phyloP scores from a whole-genome alignment of 1,284 basidiomycete genomes.

The Mrakiaceae sp. region DNA sequence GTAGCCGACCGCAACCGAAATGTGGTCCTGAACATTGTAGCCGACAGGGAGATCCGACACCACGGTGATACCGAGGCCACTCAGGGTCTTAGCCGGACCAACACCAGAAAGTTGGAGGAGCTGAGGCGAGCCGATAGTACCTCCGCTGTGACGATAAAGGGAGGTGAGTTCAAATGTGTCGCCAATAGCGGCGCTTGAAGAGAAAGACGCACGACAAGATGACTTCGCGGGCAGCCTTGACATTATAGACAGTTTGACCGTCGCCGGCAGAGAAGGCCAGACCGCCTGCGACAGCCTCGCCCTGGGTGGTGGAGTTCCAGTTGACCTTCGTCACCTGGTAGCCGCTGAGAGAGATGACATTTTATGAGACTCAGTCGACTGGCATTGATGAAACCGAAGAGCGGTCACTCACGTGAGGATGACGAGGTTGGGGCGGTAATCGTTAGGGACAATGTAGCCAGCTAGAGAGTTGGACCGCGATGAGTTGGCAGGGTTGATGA shows the following conservation, averaged over 20 bases:
- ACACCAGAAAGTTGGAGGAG: constrained; percentile 60
- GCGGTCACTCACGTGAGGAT: constrained; percentile 36
- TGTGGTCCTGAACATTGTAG: constrained; percentile 50
- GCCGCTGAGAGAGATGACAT: constrained; percentile 29
- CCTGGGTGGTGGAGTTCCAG: constrained; percentile 44
- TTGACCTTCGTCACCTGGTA: constrained; percentile 52
- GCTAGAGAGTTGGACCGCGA: constrained; percentile 55
- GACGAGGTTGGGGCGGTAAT: constrained; percentile 48
- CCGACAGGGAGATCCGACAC: constrained; percentile 55
- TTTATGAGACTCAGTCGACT: too few species aligned
- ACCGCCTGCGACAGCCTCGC: constrained; percentile 44
- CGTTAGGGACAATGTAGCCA: constrained; percentile 53
- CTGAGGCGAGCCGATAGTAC: constrained; percentile 53
- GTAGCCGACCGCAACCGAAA: neutral
- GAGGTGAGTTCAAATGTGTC: neutral
- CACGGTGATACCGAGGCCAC: constrained; percentile 41
- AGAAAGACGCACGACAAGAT: constrained; percentile 30
- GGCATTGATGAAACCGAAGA: too few species aligned
- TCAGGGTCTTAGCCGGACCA: constrained; percentile 49
- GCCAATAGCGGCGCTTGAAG: neutral
- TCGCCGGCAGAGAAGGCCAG: constrained; percentile 44
- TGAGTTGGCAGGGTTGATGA: constrained; percentile 53
- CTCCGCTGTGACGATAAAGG: constrained; percentile 34
- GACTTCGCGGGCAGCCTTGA: constrained; percentile 43
- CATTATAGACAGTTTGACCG: constrained; percentile 33